phyloP scores from a whole-genome alignment of 2,329 filamentous ascomycete genomes.

The Cytospora mali region DNA sequence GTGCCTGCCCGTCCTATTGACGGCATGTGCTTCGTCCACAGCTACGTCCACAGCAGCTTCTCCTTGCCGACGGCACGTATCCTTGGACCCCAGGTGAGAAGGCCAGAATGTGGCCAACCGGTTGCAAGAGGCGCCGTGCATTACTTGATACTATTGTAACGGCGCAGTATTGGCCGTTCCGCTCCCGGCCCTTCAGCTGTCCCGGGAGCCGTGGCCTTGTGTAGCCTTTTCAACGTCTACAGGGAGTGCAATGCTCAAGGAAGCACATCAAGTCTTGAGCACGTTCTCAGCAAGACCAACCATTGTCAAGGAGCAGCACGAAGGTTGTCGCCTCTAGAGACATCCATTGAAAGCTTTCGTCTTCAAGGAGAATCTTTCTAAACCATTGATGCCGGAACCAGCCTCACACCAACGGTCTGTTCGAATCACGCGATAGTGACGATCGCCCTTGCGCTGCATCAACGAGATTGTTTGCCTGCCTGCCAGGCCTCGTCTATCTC shows the following conservation, averaged over 20 bases:
- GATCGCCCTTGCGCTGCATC: not conserved
- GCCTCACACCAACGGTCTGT: not conserved
- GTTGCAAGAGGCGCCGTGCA: slow-evolving; percentile 4
- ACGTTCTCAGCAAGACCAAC: not conserved
- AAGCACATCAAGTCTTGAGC: too few relatives aligned
- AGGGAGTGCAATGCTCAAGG: too few relatives aligned
- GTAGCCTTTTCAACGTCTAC: too few relatives aligned
- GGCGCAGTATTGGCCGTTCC: not conserved
- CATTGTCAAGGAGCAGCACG: not conserved
- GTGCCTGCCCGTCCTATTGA: not conserved
- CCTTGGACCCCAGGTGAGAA: not conserved
- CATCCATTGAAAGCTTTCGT: not conserved
- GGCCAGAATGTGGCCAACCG: not conserved
- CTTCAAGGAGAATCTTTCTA: not conserved
- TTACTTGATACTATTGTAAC: slow-evolving; percentile 5
- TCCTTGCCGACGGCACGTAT: not conserved
- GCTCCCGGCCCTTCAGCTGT: not conserved
- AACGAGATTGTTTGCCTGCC: not conserved
- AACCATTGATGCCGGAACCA: not conserved
- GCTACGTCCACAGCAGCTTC: too few relatives aligned
- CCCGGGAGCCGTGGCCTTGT: not conserved
- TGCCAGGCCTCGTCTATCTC: not conserved
- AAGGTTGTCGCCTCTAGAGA: too few relatives aligned
- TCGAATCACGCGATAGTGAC: not conserved
- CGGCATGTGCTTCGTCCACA: slow-evolving; percentile 5